Evolutionary conservation across 2,329 filamentous ascomycete genomes (phyloP), one percentile per base, ranked within the genome.

Genomic region (Pseudogymnoascus sp.): DNA sequence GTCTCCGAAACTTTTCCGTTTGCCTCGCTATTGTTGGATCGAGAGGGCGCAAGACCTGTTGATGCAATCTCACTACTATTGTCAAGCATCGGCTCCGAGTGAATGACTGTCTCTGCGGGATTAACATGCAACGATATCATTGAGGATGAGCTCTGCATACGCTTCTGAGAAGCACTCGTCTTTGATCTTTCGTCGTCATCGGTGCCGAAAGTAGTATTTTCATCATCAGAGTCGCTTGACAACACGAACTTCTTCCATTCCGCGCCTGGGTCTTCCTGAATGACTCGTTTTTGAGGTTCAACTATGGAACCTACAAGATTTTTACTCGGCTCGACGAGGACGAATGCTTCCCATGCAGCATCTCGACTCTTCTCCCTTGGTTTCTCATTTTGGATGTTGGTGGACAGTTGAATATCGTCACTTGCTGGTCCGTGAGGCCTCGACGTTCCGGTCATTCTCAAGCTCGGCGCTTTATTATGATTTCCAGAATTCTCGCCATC

Each of bases 231-330:
- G 18, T 63, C 62, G 48, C 65, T 67, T 52, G 66, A 66, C 61
- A 71, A 69, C 21, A 71, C 67, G 59, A 71, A 69, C 36, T 66
- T 68, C 58, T 63, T 71, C 70, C 69, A 72, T 27, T 65, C 31
- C 10, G 69, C 65, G 59, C 68, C 64, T 9, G 62, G 27, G 27
- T 66, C 63, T 48, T 63, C 58, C 36, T 63, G 35, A 60, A 12
- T 10, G 3, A 9, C 48, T 21, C 13, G 18, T 55, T 55, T 12
- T 5, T 9, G n/a, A 13, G 15, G 29, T 2, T 55, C 29, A 9
- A 13, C 15, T 4, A 18, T 4, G 29, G 6, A 5, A 10, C 21
- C 29, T 55, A 15, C 27, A 8, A 21, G 9, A 5, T 55, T 35
- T 55, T 55, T 9, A 55, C 48, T 21, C 9, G 29, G 5, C 48